These are phyloP conservation scores for Mollisiaceae sp. DNA, from an alignment of 2,329 filamentous ascomycete species.

Conservation along the genomic window DNA sequence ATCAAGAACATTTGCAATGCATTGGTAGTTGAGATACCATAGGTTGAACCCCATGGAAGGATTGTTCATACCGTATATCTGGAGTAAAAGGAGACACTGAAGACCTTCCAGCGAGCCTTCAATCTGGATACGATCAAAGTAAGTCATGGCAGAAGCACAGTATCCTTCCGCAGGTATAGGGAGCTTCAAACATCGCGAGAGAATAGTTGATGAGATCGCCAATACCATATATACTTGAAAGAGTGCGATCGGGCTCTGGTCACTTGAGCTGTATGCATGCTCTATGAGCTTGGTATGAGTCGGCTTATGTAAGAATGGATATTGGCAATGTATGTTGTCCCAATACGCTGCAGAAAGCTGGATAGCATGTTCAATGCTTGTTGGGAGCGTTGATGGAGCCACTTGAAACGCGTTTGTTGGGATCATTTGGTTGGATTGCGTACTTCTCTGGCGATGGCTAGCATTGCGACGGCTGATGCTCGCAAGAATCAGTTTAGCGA, in stretches of 20 bases:
- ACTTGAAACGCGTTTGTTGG: slow-evolving; percentile 21
- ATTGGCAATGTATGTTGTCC: slow-evolving; percentile 52
- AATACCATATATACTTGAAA: slow-evolving; percentile 61
- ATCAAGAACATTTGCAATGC: slow-evolving; percentile 55
- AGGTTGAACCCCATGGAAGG: slow-evolving; percentile 54
- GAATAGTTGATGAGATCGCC: slow-evolving; percentile 53
- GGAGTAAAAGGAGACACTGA: slow-evolving; percentile 53
- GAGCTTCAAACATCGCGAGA: slow-evolving; percentile 50
- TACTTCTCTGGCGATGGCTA: neutral
- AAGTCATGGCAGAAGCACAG: slow-evolving; percentile 52
- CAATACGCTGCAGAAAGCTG: slow-evolving; percentile 55
- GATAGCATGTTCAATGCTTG: slow-evolving; percentile 46
- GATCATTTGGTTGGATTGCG: neutral
- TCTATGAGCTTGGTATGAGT: slow-evolving; percentile 47
- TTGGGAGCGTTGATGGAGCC: slow-evolving; percentile 29
- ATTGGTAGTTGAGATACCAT: slow-evolving; percentile 62
- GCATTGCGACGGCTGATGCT: slow-evolving; percentile 41
- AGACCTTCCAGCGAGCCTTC: slow-evolving; percentile 55
- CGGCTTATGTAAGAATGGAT: slow-evolving; percentile 54
- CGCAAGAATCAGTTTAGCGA: slow-evolving; percentile 55
- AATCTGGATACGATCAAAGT: slow-evolving; percentile 52
- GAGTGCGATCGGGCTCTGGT: slow-evolving; percentile 40
- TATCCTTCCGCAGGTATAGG: slow-evolving; percentile 55
- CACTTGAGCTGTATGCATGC: slow-evolving; percentile 43
- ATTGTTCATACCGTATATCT: slow-evolving; percentile 57